Evolutionary conservation across 805 yeast species (phyloP), one percentile per base, ranked within the genome.

Genomic region (Saccharomycodes ludwigii): DNA sequence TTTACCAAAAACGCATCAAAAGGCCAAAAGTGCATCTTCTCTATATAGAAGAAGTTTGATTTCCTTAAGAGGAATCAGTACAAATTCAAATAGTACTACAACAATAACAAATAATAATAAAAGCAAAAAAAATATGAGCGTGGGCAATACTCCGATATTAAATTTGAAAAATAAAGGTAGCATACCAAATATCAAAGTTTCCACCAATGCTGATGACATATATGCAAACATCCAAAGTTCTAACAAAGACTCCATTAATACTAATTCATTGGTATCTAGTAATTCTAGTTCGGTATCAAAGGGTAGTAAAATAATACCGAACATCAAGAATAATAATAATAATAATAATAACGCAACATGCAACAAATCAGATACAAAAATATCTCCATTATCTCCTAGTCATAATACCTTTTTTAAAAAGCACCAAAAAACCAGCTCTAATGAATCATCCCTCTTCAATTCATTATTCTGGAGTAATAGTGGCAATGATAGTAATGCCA

Each of bases 371-470:
- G 30, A 38, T 4, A 42, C 47, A 29, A 15, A 18, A 29, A 26
- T n/a, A 6, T 43, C 51, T 7, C 56, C 52, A 8, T 30, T 33
- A 21, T 53, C 59, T 2, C 57, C 56, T 9, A 29, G 24, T 15
- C 30, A 18, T 9, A 24, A 48, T 27, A 36, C 53, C 18, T 63
- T 77, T 32, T 76, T 77, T 56, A 61, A 79, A 40, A 67, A 75
- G 39, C 83, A 76, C 43, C 65, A 68, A 29, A 66, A 80, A 35
- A 66, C 77, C n/a, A 68, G 66, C 30, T 73, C 81, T 0, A 68
- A 76, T 0, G 78, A 72, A 34, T 62, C 73, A 1, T 63, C 73
- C 0, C 34, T 62, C 2, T 50, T 63, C 35, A 61, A 55, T 19
- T 42, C 56, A 12, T 36, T 58, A 16, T 61, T 58, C 9, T 4